Percentiles rank a stretch among this genome's conserved stretches.
phyloP scores from a whole-genome alignment of 108 stramenopile genomes.

The Seminavis robusta region DNA sequence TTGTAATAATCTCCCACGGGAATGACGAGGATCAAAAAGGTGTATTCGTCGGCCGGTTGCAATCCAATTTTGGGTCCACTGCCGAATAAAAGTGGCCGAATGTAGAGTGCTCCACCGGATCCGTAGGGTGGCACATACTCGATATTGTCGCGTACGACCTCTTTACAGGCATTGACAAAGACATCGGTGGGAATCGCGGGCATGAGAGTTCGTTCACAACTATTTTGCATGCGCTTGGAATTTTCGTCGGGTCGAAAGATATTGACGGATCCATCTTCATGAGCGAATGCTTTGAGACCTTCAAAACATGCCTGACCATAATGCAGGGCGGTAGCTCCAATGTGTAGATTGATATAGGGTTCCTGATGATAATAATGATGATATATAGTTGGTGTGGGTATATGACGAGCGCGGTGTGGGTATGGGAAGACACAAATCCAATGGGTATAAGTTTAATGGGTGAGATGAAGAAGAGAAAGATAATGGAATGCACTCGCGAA shows the following conservation, averaged over 20 bases:
- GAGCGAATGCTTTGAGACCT: slow-evolving; percentile 97
- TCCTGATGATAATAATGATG: slow-evolving; percentile 20
- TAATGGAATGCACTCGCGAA: too few relatives aligned
- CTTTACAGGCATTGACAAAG: slow-evolving; percentile 91
- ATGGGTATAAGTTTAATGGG: too few relatives aligned
- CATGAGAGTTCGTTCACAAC: slow-evolving; percentile 91
- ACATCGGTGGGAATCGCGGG: slow-evolving; percentile 72
- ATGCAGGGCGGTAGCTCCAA: slow-evolving; percentile 96
- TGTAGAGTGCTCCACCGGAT: slow-evolving; percentile 91
- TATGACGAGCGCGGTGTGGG: not conserved
- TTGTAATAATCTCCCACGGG: slow-evolving; percentile 99
- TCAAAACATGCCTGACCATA: slow-evolving; percentile 99
- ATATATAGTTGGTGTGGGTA: not conserved
- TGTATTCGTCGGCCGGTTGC: slow-evolving; percentile 97
- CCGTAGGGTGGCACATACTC: slow-evolving; percentile 98
- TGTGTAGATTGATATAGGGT: slow-evolving; percentile 90
- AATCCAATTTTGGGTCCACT: slow-evolving; percentile 94
- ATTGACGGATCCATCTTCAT: slow-evolving; percentile 89
- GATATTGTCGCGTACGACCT: slow-evolving; percentile 88
- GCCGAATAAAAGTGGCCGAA: slow-evolving; percentile 95
- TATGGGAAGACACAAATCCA: too few relatives aligned
- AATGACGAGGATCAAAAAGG: slow-evolving; percentile 89
- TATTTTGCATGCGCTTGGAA: slow-evolving; percentile 76
- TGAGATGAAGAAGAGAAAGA: too few relatives aligned
- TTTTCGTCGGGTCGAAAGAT: slow-evolving; percentile 98